phyloP scores from a whole-genome alignment of 106 monocot genomes.

The Ottelia alismoides region DNA sequence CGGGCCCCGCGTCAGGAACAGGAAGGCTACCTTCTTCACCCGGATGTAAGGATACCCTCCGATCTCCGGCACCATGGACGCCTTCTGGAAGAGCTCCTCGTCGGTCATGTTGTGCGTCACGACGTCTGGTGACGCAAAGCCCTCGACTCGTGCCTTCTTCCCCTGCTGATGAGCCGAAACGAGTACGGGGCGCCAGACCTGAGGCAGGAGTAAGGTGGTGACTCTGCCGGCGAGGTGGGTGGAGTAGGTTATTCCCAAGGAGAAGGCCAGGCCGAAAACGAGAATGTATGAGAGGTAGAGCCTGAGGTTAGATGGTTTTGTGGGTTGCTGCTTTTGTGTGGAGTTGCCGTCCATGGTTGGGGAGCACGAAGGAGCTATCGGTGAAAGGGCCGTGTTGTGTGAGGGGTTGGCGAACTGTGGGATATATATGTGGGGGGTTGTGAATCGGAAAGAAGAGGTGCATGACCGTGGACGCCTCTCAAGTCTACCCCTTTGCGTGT shows the following conservation, averaged over 20 bases:
- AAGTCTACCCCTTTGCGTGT: no score
- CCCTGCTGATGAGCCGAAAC: not conserved
- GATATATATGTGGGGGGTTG: no score
- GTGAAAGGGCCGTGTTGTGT: no score
- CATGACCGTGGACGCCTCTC: no score
- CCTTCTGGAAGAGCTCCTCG: constrained; percentile 18
- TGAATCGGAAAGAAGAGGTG: no score
- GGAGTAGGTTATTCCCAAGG: constrained; percentile 20
- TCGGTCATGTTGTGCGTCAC: constrained; percentile 15
- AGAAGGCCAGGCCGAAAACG: constrained; percentile 29
- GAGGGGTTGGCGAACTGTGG: no score
- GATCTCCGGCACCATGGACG: constrained; percentile 7
- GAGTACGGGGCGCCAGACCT: constrained; percentile 5
- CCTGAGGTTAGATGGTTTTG: not conserved
- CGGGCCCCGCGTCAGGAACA: constrained; percentile 18
- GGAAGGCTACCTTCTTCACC: constrained; percentile 14
- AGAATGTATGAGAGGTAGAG: constrained; percentile 13
- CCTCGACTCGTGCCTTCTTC: not conserved
- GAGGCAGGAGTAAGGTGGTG: constrained; percentile 5
- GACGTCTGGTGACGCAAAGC: constrained; percentile 6
- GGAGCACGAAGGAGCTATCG: no score
- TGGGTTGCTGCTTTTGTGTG: no score
- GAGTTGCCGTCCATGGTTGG: no score
- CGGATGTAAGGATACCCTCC: constrained; percentile 1
- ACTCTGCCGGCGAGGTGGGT: constrained; percentile 1